Percentiles rank a stretch among this genome's conserved stretches.
phyloP scores from a whole-genome alignment of 441 rosid species.

The Croton setiger region DNA sequence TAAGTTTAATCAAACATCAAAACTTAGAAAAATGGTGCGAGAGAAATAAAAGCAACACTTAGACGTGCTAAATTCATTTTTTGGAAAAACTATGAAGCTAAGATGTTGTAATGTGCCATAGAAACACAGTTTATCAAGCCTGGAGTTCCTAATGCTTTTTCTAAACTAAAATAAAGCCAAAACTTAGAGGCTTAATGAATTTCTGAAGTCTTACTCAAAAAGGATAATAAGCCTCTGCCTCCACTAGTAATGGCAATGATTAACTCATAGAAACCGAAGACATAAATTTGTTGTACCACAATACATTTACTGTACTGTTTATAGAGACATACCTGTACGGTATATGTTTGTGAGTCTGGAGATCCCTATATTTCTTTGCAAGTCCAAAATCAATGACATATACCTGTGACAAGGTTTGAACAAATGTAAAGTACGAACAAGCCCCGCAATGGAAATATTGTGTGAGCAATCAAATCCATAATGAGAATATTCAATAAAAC shows the following conservation, averaged over 20 bases:
- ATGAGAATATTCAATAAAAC: neutral
- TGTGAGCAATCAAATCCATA: constrained; percentile 3
- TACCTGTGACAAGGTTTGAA: constrained; percentile 43
- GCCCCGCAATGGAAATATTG: neutral
- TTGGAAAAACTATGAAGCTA: neutral
- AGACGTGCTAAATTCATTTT: neutral
- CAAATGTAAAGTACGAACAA: constrained; percentile 5
- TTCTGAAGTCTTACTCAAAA: neutral
- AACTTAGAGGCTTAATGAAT: neutral
- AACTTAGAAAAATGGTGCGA: neutral
- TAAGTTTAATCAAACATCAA: neutral
- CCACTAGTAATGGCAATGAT: neutral
- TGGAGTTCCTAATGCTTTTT: neutral
- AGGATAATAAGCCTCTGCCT: constrained; percentile 7
- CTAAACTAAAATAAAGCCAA: neutral
- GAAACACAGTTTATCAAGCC: neutral
- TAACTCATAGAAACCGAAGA: neutral
- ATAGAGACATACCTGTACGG: constrained; percentile 65
- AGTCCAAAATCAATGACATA: constrained; percentile 95
- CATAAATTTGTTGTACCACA: neutral
- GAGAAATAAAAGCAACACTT: neutral
- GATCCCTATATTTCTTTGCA: constrained; percentile 96
- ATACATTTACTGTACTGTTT: constrained; percentile 2
- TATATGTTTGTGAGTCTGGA: constrained; percentile 96
- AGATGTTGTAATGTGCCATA: neutral